Conservation (phyloP, 31 red algal species). For the Asparagopsis taxiformis region DNA sequence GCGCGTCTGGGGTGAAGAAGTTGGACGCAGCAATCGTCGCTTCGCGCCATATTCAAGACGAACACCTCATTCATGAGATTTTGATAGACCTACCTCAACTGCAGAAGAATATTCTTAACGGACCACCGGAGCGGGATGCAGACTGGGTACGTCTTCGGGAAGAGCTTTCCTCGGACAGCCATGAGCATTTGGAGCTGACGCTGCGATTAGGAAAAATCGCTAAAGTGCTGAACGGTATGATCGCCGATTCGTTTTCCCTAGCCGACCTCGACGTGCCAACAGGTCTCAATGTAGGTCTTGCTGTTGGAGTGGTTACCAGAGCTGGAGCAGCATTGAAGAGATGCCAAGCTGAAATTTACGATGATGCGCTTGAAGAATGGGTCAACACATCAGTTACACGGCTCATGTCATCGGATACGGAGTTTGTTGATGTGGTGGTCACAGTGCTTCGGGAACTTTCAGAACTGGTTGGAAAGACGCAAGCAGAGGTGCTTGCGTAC, state of each 20-base stretch:
- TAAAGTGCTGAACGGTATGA: constrained; percentile 27
- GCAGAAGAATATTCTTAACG: constrained; percentile 5
- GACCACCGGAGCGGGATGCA: constrained; percentile 15
- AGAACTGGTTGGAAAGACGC: constrained; percentile 15
- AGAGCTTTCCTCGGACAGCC: constrained; percentile 28
- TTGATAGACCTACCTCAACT: constrained; percentile 44
- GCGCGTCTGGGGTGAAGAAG: constrained; percentile 19
- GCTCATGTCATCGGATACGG: constrained; percentile 16
- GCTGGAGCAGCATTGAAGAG: constrained; percentile 27
- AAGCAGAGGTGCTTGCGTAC: constrained; percentile 17
- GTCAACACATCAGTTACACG: constrained; percentile 6
- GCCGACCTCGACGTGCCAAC: neutral
- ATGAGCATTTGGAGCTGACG: constrained; percentile 31
- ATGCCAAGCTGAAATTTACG: constrained; percentile 36
- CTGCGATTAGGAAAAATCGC: constrained; percentile 25
- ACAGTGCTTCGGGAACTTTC: constrained; percentile 27
- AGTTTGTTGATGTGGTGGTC: constrained; percentile 45
- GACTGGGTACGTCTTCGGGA: constrained; percentile 26
- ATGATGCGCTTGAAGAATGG: constrained; percentile 41
- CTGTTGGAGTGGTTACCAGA: constrained; percentile 20
- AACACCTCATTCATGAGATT: constrained; percentile 62
- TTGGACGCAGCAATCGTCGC: constrained; percentile 44
- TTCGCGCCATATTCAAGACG: constrained; percentile 34
- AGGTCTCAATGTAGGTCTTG: constrained; percentile 19
- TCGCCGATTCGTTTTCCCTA: constrained; percentile 19